Conservation (phyloP, 768 basidiomycete species). For the Cystobasidium onofrii region DNA sequence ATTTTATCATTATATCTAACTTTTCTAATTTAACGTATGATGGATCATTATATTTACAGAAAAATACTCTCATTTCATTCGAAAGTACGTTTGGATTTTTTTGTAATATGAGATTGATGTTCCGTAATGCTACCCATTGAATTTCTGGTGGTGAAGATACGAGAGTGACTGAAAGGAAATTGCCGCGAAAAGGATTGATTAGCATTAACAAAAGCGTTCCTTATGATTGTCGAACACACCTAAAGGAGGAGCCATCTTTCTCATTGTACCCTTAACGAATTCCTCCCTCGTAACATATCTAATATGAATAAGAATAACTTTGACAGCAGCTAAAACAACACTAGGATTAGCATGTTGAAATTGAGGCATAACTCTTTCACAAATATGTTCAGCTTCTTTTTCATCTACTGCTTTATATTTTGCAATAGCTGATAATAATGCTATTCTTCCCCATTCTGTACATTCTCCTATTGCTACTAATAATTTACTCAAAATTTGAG, state of each 20-base stretch:
- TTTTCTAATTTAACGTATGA: slow-evolving; percentile 99
- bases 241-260: slow-evolving; percentile 92
- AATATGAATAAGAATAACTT: slow-evolving; percentile 98
- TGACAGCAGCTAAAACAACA: slow-evolving; percentile 92
- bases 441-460: slow-evolving; percentile 97
- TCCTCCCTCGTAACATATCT: slow-evolving; percentile 71
- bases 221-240: slow-evolving; percentile 43
- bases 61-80: slow-evolving; percentile 98
- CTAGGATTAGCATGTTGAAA: slow-evolving; percentile 95
- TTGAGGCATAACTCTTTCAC: slow-evolving; percentile 94
- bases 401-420: slow-evolving; percentile 76
- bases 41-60: slow-evolving; percentile 99
- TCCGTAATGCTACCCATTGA: slow-evolving; percentile 94
- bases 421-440: slow-evolving; percentile 75
- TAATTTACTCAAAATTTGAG: slow-evolving; percentile 72
- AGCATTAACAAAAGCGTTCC: no score
- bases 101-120: slow-evolving; percentile 92
- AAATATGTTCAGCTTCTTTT: slow-evolving; percentile 96
- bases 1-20: slow-evolving; percentile 92
- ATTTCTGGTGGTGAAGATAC: slow-evolving; percentile 94
- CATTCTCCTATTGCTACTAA: slow-evolving; percentile 94
- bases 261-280: slow-evolving; percentile 69
- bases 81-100: slow-evolving; percentile 80
- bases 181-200: no score
- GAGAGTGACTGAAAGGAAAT: slow-evolving; percentile 84